Base-by-base conservation (phyloP, 345 rosid genomes). In the Eucalyptus shirleyi region DNA sequence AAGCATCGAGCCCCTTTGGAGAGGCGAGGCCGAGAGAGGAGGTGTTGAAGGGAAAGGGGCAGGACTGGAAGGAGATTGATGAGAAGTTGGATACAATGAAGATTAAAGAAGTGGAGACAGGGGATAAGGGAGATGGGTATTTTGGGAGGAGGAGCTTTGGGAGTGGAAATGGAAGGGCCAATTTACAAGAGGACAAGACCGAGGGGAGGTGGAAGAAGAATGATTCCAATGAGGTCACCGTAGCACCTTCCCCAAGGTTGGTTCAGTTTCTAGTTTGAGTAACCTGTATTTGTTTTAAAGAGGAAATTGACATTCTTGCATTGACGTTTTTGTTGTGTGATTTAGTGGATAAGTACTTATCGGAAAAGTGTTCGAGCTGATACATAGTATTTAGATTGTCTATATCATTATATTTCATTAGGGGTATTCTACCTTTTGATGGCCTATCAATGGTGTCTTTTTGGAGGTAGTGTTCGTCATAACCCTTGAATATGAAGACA, bases 11-110 rank as follows among this genome's bases (percentile, higher is more conserved):
- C 86, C 99, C 99, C 1, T 98, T 98, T 85, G 99, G 99, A 23
- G 93, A 93, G 15, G 99, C 99, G 1, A 96, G 99, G 91, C 99
- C 99, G 3, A 95, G 99, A 81, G 99, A 98, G 92, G 99, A 96
- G 90, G 99, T 97, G 44, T 89, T 98, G 93, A 97, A 96, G 67
- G 98, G 96, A 95, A 96, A 98, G 88, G 99, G 99, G 37, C 92
- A 93, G 91, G 99, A 97, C 60, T 96, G 96, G 96, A 98, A 97
- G 89, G 98, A 96, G 95, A 96, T 97, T 89, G 99, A 98, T 87
- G 99, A 95, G 95, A 98, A 96, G 93, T 91, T 98, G 28, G 97
- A 92, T 88, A 91, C 94, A 21, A 89, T 91, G 51, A 97, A 91
- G 91, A 82, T 95, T 32, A 94, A 91, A 91, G 97, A 95, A 24